Base-by-base conservation (phyloP, 2,329 filamentous ascomycete species). In the Penicillium vulpinum region DNA sequence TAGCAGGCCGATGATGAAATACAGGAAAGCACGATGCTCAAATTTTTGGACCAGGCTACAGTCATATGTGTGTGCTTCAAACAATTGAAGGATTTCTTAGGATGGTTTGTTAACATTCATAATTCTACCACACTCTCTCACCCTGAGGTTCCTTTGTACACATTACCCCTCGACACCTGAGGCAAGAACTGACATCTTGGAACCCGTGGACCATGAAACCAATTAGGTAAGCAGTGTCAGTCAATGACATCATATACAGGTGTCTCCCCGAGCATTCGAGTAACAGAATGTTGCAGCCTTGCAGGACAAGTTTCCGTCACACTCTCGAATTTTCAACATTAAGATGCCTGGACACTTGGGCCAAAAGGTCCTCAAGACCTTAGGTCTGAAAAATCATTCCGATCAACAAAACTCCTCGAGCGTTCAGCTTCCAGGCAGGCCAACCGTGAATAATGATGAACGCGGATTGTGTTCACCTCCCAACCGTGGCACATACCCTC, bases 401-500 rank as follows among this genome's bases (percentile, higher is more conserved):
- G 22, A 36, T 18, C 46, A 55, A 7, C 52, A 54, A 16, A 41
- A 43, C 18, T 52, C 52, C 11, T 53, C 50, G 9, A 45, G 36
- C 10, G 56, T 54, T 24, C 62, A 22, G 15, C 60, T 60, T 26
- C 50, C 47, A 9, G 54, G 54, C 6, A 53, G 43, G 41, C 45
- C 56, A 43, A 29, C 54, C 2, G 29, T 75, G 54, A 67, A 72
- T 56, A 60, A 71, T 22, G 72, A 73, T 31, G 73, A 75, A 45
- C 71, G 70, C 38, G 54, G 61, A 22, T 59, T 75, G n/a, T 68
- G 74, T 22, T 69, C 76, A 7, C 68, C 76, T 41, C 64, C 70
- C 3, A 64, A 64, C 28, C 68, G 68, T 11, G 79, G 78, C 46
- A 81, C 79, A 1, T 82, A 82, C 57, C 78, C 79, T 1, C 79